These are phyloP conservation scores for Myochromella boudieri DNA, from an alignment of 768 basidiomycete genomes.

Conservation along the genomic window DNA sequence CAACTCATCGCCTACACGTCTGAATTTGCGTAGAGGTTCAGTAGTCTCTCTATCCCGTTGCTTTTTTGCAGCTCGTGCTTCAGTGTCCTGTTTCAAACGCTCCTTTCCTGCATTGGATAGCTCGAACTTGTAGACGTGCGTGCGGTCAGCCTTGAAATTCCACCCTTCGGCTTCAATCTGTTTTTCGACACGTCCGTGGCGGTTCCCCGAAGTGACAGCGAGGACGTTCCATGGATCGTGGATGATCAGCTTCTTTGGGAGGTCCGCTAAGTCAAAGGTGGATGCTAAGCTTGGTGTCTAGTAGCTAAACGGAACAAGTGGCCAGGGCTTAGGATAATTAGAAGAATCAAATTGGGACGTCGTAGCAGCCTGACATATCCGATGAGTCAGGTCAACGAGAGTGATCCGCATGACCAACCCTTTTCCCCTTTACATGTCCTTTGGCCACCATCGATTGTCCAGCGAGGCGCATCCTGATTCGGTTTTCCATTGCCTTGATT, in stretches of 20 bases:
- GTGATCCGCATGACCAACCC: constrained; percentile 1
- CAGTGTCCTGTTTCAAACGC: constrained; percentile 10
- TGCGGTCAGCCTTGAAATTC: constrained; percentile 27
- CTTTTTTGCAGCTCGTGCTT: constrained; percentile 9
- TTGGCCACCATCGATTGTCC: constrained; percentile 2
- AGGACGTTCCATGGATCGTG: constrained; percentile 43
- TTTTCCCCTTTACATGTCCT: neutral
- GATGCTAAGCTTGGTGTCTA: constrained; percentile 20
- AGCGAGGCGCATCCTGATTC: constrained; percentile 4
- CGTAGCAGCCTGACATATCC: constrained; percentile 11
- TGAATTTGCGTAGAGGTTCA: too few species aligned
- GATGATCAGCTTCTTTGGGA: constrained; percentile 40
- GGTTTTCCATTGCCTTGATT: constrained; percentile 6
- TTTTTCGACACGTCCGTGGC: neutral
- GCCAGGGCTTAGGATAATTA: constrained; percentile 42
- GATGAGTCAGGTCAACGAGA: neutral
- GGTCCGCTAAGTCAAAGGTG: constrained; percentile 23
- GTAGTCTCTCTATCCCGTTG: neutral
- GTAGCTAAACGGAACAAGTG: constrained; percentile 35
- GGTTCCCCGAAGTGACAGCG: constrained; percentile 11
- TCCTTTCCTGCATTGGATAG: constrained; percentile 6
- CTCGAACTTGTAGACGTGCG: constrained; percentile 29
- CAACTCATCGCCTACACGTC: neutral
- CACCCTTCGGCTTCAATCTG: constrained; percentile 17
- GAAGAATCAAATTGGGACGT: constrained; percentile 27